Base-by-base conservation (phyloP, 2,329 filamentous ascomycete species). In the Aspergillus luchuensis region DNA sequence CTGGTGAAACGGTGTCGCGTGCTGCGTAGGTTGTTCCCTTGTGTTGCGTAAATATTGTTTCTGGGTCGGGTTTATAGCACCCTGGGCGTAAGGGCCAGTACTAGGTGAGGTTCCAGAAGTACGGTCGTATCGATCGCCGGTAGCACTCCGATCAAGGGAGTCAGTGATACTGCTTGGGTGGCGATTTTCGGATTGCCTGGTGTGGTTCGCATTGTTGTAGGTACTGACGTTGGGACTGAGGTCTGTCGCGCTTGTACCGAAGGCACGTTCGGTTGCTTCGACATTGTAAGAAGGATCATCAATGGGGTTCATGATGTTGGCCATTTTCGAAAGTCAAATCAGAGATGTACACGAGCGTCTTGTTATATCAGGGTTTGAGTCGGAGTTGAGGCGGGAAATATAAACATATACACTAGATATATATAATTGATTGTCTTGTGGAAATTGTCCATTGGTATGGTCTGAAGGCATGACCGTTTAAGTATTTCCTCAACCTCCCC, bases 301-400 rank as follows among this genome's bases (percentile, higher is more conserved):
- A 10, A 53, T 53, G n/a, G 51, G 51, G 21, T 53, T 25, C 51
- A 53, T 41, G 30, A 53, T 53, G 33, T 53, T 53, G 21, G 51
- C n/a, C 51, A 53, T 53, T 38, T n/a, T 41, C 19, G 15, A 39
- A 15, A 53, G 10, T 6, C 13, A 25, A 25, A 17, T 10, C 15
- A 17, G n/a, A 36, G n/a, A 49, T 28, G 6, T 11, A 15, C 33
- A 11, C 4, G 10, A 13, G 10, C 13, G 33, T 36, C 33, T 15
- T 36, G 10, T 36, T 36, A 5, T 36, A 13, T 13, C 11, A 36
- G 33, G 33, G 2, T 36, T 36, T 33, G 47, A 28, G 21, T 8
- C 6, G 13, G 19, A 41, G 11, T 13, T 13, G 5, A 36, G 10
- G 33, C 11, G 10, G 33, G 33, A 36, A 36, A 13, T 13, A 11